A percentile compares a stretch with the other conserved stretches of the same genome.
Conservation (phyloP, 345 rosid species). For the Rhodomyrtus tomentosa region DNA sequence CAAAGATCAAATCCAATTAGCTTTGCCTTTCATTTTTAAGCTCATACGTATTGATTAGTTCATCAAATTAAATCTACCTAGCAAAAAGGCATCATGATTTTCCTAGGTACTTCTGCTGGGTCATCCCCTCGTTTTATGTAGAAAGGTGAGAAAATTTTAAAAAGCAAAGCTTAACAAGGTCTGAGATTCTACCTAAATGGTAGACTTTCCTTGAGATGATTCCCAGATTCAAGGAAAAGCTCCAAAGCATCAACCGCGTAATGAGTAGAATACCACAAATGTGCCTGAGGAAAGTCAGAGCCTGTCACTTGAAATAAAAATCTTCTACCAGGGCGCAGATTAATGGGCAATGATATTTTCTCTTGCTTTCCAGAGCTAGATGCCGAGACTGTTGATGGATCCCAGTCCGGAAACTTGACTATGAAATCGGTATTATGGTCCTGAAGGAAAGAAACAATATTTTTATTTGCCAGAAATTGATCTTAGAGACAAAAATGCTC, state of each 20-base stretch:
- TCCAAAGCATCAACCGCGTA: slow-evolving; percentile 49
- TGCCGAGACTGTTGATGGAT: slow-evolving; percentile 36
- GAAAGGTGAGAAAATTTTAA: background rate
- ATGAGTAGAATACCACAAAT: slow-evolving; percentile 71
- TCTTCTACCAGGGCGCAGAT: slow-evolving; percentile 31
- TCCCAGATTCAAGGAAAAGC: slow-evolving; percentile 65
- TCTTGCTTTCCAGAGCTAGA: slow-evolving; percentile 14
- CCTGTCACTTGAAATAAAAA: slow-evolving; percentile 31
- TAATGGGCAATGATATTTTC: slow-evolving; percentile 11
- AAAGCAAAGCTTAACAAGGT: background rate
- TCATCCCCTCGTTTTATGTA: background rate
- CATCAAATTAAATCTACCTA: background rate
- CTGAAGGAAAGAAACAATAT: slow-evolving; percentile 15
- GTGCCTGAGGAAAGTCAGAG: slow-evolving; percentile 54
- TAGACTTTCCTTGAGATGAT: slow-evolving; percentile 45
- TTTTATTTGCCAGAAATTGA: background rate
- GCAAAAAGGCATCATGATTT: background rate
- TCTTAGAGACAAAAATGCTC: background rate
- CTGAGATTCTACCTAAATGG: slow-evolving; percentile 51
- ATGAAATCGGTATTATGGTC: slow-evolving; percentile 93
- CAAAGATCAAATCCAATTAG: background rate
- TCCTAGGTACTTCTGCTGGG: background rate
- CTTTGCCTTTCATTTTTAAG: background rate
- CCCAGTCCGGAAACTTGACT: slow-evolving; percentile 87
- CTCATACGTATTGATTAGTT: background rate